Percentiles rank a stretch among this genome's conserved stretches.
phyloP scores from a whole-genome alignment of 768 basidiomycete genomes.

The Boletus coccyginus region DNA sequence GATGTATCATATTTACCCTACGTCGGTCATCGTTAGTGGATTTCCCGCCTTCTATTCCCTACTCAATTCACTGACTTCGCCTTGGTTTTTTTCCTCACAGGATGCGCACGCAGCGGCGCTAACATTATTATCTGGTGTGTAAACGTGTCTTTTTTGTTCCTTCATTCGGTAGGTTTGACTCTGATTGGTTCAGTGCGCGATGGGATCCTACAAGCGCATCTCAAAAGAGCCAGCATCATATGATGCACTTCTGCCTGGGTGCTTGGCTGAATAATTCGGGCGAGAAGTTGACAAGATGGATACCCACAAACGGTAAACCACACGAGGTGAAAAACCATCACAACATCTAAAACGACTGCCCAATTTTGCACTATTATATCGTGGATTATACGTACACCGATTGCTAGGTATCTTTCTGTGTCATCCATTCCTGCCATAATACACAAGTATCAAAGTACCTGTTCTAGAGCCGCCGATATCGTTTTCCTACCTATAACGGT shows the following conservation, averaged over 20 bases:
- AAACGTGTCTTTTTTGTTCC: background rate
- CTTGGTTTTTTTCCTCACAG: conserved; percentile 30
- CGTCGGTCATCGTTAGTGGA: conserved; percentile 61
- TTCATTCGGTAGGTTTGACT: background rate
- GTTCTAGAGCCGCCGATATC: background rate
- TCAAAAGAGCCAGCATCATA: conserved; percentile 51
- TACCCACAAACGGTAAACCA: background rate
- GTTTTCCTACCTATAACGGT: conserved; percentile 26
- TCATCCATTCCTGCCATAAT: conserved; percentile 15
- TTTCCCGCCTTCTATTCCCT: background rate
- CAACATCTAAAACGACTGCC: background rate
- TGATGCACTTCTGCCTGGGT: conserved; percentile 8
- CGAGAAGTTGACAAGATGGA: background rate
- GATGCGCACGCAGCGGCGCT: conserved; percentile 61
- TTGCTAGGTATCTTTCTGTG: conserved; percentile 23
- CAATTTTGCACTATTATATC: conserved; percentile 8
- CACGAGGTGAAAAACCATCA: background rate
- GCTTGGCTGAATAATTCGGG: background rate
- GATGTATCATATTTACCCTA: conserved; percentile 61
- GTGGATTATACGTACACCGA: conserved; percentile 16
- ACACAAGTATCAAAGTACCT: conserved; percentile 11
- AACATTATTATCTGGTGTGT: conserved; percentile 54
- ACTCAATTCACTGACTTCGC: background rate
- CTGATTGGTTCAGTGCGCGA: conserved; percentile 48
- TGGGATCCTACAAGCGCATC: conserved; percentile 56